phyloP scores from a whole-genome alignment of 306 rosid species.

The Bauhinia variegata region DNA sequence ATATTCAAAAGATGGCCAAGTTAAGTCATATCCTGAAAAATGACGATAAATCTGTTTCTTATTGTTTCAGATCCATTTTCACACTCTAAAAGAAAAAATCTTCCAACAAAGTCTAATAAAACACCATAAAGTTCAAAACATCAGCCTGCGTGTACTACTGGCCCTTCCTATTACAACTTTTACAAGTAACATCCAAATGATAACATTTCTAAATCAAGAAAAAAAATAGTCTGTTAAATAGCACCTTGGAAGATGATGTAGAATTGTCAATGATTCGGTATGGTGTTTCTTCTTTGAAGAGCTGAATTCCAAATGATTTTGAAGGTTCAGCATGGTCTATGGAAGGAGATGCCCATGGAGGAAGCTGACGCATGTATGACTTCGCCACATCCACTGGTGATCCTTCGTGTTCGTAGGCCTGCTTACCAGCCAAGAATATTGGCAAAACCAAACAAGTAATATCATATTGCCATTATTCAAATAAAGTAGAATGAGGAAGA shows the following conservation, averaged over 20 bases:
- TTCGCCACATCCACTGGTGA: slow-evolving; percentile 94
- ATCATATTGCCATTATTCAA: slow-evolving; percentile 17
- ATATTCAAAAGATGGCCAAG: slow-evolving; percentile 2
- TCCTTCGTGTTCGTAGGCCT: slow-evolving; percentile 74
- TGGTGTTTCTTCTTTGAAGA: slow-evolving; percentile 67
- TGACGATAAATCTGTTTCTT: background rate
- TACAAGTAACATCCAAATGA: slow-evolving; percentile 6
- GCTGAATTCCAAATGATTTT: slow-evolving; percentile 60
- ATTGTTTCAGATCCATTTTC: background rate
- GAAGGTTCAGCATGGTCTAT: slow-evolving; percentile 54
- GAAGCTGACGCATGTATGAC: slow-evolving; percentile 77
- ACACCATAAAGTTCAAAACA: background rate
- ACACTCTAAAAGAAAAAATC: too few species aligned
- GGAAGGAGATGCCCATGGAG: slow-evolving; percentile 91
- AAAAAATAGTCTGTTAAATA: slow-evolving; percentile 16
- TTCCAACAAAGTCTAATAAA: background rate
- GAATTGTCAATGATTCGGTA: slow-evolving; percentile 60
- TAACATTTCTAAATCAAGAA: background rate
- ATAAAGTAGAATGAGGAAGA: background rate
- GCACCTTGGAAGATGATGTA: slow-evolving; percentile 70
- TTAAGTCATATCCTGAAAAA: background rate
- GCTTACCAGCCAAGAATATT: slow-evolving; percentile 34
- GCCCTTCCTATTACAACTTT: background rate
- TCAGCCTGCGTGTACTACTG: slow-evolving; percentile 1
- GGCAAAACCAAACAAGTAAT: slow-evolving; percentile 22